Percentiles rank a stretch among this genome's conserved stretches.
Evolutionary conservation across 495 filamentous ascomycete species (phyloP).

Genomic region (Parmelia sp.): DNA sequence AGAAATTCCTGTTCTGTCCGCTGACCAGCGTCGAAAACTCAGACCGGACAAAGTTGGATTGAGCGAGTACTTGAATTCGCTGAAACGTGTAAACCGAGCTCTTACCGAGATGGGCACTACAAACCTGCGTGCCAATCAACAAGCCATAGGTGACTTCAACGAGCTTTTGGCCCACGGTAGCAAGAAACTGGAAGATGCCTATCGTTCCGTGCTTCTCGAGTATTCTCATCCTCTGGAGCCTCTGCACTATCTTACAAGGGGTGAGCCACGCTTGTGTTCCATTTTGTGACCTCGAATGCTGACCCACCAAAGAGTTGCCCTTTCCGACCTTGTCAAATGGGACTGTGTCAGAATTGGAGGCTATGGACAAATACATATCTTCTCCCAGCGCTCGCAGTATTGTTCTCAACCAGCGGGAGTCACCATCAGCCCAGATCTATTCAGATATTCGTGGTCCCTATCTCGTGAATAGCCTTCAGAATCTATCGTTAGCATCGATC

Average conservation of each 20-base stretch:
- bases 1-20: conserved; percentile 1
- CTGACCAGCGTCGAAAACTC: conserved; percentile 23
- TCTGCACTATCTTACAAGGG: conserved; percentile 87
- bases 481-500: conserved; percentile 78
- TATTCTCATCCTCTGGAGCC: conserved; percentile 75
- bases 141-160: conserved; percentile 74
- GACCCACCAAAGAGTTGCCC: conserved; percentile 46
- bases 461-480: conserved; percentile 68
- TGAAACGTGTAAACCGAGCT: conserved; percentile 80
- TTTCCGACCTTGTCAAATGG: conserved; percentile 58
- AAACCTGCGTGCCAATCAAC: conserved; percentile 85
- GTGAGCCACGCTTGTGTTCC: conserved; percentile 44
- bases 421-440: conserved; percentile 68
- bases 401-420: conserved; percentile 44
- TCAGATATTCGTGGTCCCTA: conserved; percentile 81
- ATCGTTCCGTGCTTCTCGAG: conserved; percentile 67
- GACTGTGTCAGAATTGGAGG: conserved; percentile 49
- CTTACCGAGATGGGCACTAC: conserved; percentile 73
- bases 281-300: conserved; percentile 14
- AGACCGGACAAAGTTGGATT: conserved; percentile 75
- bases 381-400: conserved; percentile 46
- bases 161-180: conserved; percentile 70
- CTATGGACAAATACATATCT: conserved; percentile 52
- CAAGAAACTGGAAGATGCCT: conserved; percentile 71
- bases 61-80: conserved; percentile 76